Percentiles rank a stretch among this genome's conserved stretches.
Evolutionary conservation across 2,329 filamentous ascomycete genomes (phyloP).

Genomic region (Colletotrichum lindemuthianum): DNA sequence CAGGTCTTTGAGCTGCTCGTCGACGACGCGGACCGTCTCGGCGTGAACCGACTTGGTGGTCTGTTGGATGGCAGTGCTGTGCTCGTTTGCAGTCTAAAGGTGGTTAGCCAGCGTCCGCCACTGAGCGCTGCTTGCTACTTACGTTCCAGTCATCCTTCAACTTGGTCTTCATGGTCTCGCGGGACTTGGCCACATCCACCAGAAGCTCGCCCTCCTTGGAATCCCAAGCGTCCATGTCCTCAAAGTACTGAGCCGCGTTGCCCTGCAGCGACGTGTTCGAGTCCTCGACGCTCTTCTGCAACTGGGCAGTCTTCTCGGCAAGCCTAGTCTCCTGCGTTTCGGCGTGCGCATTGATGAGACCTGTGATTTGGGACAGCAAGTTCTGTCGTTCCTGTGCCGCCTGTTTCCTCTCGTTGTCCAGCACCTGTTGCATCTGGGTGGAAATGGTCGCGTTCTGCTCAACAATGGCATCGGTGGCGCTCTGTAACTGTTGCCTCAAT

Average conservation of each 20-base stretch:
- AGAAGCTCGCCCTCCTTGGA: conserved; percentile 75
- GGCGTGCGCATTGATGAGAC: conserved; percentile 79
- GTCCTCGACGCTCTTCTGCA: conserved; percentile 72
- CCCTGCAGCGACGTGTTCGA: conserved; percentile 73
- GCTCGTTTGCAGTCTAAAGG: conserved; percentile 74
- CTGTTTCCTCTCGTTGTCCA: conserved; percentile 80
- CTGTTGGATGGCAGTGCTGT: conserved; percentile 84
- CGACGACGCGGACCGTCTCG: conserved; percentile 89
- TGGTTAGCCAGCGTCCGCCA: conserved; percentile 47
- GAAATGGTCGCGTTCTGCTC: conserved; percentile 75
- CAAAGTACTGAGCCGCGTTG: conserved; percentile 72
- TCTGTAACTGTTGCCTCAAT: conserved; percentile 76
- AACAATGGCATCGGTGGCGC: conserved; percentile 74
- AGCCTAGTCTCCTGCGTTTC: conserved; percentile 79
- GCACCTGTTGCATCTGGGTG: conserved; percentile 70
- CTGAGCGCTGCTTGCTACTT: conserved; percentile 66
- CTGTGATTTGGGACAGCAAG: conserved; percentile 79
- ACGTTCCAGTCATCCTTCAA: conserved; percentile 89
- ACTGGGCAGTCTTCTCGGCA: conserved; percentile 66
- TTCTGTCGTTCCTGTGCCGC: conserved; percentile 78
- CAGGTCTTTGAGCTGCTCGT: conserved; percentile 88
- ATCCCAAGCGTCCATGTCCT: conserved; percentile 80
- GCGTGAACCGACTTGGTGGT: conserved; percentile 89
- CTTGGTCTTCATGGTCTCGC: conserved; percentile 81
- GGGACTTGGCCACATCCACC: conserved; percentile 75